Percentiles rank a stretch among this genome's conserved stretches.
phyloP scores from a whole-genome alignment of 2,329 filamentous ascomycete genomes.

The Hypoxylon sp. region DNA sequence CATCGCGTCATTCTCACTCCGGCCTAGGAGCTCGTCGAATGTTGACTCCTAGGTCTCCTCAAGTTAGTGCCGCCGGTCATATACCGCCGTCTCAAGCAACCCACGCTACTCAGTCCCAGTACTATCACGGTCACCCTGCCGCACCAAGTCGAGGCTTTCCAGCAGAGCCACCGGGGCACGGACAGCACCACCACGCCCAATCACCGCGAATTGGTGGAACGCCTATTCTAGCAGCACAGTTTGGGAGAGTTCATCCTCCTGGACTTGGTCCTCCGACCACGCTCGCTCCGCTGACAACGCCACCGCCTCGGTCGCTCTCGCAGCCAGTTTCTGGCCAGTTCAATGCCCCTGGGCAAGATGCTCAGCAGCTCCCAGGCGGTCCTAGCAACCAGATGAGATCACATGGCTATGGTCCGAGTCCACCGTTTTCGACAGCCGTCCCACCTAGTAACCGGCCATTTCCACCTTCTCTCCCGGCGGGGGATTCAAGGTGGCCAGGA shows the following conservation, averaged over 20 bases:
- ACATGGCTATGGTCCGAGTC: slow-evolving; percentile 25
- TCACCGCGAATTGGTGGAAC: slow-evolving; percentile 34
- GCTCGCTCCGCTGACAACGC: slow-evolving; percentile 36
- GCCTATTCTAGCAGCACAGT: slow-evolving; percentile 39
- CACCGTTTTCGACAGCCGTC: slow-evolving; percentile 32
- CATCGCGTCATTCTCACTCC: slow-evolving; percentile 42
- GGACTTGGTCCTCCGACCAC: slow-evolving; percentile 33
- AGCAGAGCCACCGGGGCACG: slow-evolving; percentile 30
- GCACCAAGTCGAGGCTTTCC: slow-evolving; percentile 30
- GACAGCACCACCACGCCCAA: slow-evolving; percentile 34
- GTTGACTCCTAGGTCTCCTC: slow-evolving; percentile 66
- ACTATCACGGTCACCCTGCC: slow-evolving; percentile 29
- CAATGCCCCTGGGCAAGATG: slow-evolving; percentile 33
- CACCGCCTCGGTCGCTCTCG: slow-evolving; percentile 41
- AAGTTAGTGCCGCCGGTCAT: slow-evolving; percentile 58
- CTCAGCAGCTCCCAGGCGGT: slow-evolving; percentile 27
- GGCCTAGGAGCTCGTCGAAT: slow-evolving; percentile 54
- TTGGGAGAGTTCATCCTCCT: slow-evolving; percentile 34
- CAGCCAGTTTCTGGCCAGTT: slow-evolving; percentile 38
- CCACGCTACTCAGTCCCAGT: slow-evolving; percentile 43
- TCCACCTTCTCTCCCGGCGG: slow-evolving; percentile 28
- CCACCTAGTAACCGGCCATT: slow-evolving; percentile 34
- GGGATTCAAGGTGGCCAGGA: slow-evolving; percentile 39
- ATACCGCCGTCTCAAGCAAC: slow-evolving; percentile 42
- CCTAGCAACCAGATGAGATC: slow-evolving; percentile 30